Percentiles rank a stretch among this genome's conserved stretches.
Conservation (phyloP, 805 yeast genomes). For the Metschnikowia amazonensis region DNA sequence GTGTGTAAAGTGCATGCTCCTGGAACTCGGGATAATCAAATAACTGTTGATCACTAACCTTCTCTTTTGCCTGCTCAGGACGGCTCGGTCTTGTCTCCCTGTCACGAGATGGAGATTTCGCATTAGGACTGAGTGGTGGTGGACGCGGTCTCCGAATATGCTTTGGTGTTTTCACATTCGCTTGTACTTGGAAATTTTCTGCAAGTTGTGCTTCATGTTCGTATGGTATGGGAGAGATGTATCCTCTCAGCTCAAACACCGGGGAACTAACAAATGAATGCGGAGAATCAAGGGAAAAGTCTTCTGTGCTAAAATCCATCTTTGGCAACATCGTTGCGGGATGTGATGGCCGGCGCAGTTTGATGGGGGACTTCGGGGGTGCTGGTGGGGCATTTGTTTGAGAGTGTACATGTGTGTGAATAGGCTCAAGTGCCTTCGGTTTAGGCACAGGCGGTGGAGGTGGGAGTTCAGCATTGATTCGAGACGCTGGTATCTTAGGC, state of each 20-base stretch:
- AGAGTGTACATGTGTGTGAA: neutral
- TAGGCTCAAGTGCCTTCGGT: neutral
- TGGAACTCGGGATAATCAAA: neutral
- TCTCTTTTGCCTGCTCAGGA: neutral
- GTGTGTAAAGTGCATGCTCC: neutral
- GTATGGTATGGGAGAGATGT: slow-evolving; percentile 2
- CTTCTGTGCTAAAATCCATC: neutral
- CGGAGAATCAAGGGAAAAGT: slow-evolving; percentile 2
- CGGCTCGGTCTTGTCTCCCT: neutral
- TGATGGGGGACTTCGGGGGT: neutral
- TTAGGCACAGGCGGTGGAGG: slow-evolving; percentile 20
- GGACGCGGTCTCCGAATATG: slow-evolving; percentile 14
- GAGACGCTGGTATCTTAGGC: slow-evolving; percentile 13
- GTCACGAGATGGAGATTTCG: neutral
- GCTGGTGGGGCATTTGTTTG: neutral
- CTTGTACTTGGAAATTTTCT: slow-evolving; percentile 5
- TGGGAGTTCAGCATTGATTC: slow-evolving; percentile 18
- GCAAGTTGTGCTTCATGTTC: slow-evolving; percentile 6
- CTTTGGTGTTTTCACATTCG: neutral
- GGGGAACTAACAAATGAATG: neutral
- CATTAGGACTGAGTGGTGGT: slow-evolving; percentile 9
- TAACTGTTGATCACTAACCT: neutral
- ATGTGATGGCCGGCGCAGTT: neutral
- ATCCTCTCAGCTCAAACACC: neutral
- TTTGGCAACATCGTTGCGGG: neutral